A percentile compares a stretch with the other conserved stretches of the same genome.
Conservation (phyloP, 345 rosid species). For the Ricinus communis region DNA sequence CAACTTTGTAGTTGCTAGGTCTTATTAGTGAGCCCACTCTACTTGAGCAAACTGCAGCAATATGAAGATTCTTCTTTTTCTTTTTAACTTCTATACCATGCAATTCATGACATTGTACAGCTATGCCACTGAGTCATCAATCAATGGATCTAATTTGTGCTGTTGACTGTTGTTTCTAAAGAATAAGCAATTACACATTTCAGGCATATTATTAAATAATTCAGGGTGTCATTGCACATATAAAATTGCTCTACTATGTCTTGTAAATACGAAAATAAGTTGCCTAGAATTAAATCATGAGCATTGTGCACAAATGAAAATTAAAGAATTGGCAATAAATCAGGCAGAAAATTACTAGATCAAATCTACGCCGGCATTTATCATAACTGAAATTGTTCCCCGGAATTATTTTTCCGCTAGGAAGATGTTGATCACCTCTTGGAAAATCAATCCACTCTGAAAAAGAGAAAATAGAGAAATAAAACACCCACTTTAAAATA, state of each 20-base stretch:
- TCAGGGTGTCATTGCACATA: neutral
- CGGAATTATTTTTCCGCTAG: conserved; percentile 54
- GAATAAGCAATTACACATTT: neutral
- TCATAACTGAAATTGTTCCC: conserved; percentile 84
- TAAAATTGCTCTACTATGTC: neutral
- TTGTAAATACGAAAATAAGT: neutral
- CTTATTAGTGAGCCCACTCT: neutral
- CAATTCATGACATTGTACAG: neutral
- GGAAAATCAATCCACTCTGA: conserved; percentile 99
- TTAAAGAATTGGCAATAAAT: neutral
- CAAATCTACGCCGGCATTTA: conserved; percentile 92
- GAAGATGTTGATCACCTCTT: conserved; percentile 80
- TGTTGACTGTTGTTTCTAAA: neutral
- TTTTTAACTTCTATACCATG: neutral
- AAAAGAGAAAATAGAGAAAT: conserved; percentile 21
- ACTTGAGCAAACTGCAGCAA: neutral
- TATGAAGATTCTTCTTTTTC: too few relatives aligned
- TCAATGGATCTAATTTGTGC: neutral
- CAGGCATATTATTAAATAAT: neutral
- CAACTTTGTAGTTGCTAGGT: neutral
- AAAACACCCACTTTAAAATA: neutral
- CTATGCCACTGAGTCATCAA: neutral
- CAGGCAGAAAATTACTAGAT: conserved; percentile 59
- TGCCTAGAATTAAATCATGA: neutral
- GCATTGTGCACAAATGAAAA: neutral